Base-by-base conservation (phyloP, 129 eudicot genomes). In the Tagetes erecta region DNA sequence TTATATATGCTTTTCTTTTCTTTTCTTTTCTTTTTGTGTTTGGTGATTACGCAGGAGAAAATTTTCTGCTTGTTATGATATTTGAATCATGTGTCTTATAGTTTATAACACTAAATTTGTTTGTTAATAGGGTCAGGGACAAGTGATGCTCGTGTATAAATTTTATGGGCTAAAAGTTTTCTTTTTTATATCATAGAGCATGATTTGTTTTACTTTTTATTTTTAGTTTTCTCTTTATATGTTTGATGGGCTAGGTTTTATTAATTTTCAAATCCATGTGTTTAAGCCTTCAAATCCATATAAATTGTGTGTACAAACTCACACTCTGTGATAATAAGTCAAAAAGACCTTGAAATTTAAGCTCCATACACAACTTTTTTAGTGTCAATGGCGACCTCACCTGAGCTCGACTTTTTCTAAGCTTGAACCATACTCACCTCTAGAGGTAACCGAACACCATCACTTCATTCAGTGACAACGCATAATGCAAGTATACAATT, bases 121-220 rank as follows among this genome's bases (percentile, higher is more conserved):
- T 76, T 67, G 74, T 76, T 68, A 11, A 33, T 76, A 76, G 80
- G 45, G 10, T 67, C 39, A 10, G 68, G 47, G 40, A 76, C 68
- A 75, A 65, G 73, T 57, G 10, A 47, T 59, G 64, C 64, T 63
- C 58, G 44, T 62, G 77, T 78, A 78, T 62, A 78, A 78, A 71
- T 40, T 70, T 39, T 40, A 70, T 60, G 76, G 76, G 71, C 81
- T 70, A 31, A 70, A 67, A 31, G 11, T 6, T 49, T 50, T 37
- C 35, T 53, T 27, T 46, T 12, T 40, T 14, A 6, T 5, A 6
- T n/a, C 2, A 8, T 4, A 35, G 30, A 47, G 12, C 12, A 39
- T 40, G 2, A 52, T 53, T 41, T 13, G 2, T 41, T 5, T 66
- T 66, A 44, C 8, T 75, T 45, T 49, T 6, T 14, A 20, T 20